Base-by-base conservation (phyloP, 2,329 filamentous ascomycete genomes). In the Fusarium scirpi region DNA sequence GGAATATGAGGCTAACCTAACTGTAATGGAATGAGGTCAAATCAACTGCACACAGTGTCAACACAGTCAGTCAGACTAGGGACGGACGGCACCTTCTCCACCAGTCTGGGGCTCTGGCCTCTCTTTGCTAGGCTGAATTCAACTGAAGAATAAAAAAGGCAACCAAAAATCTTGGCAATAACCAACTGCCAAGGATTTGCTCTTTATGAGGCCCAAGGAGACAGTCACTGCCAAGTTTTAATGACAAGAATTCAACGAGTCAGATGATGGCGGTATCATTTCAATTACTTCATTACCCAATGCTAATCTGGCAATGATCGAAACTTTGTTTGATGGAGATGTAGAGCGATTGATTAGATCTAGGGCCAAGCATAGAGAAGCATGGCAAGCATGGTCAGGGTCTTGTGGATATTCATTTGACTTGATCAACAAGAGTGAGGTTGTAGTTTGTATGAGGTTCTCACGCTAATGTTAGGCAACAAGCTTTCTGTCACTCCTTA, bases 171-270 rank as follows among this genome's bases (percentile, higher is more conserved):
- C 69, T 66, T 59, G 65, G 69, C 60, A 38, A 24, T 13, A 46
- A 34, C 40, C 24, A 29, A 11, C 29, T 54, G 69, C 65, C 69
- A 69, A 69, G 60, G 59, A 41, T 45, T 47, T 45, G 10, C 25
- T 15, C n/a, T 64, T 54, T 45, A 20, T 15, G 49, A 63, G 60
- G 58, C 52, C 61, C 52, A 56, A 58, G n/a, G 13, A 15, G 38
- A 22, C 22, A 40, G 32, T 16, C 43, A 43, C 25, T 32, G 63
- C 62, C 62, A 66, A 66, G 63, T 27, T 34, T 48, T 48, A 10
- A 20, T 38, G 40, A 47, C 4, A 10, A 48, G 30, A 11, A 32
- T 16, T n/a, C 44, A 62, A 41, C 63, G 43, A 62, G 47, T 67
- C 45, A 66, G 22, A 67, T 29, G 48, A 62, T 44, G 30, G 44